Percentiles rank a stretch among this genome's conserved stretches.
Evolutionary conservation across 2,329 filamentous ascomycete species (phyloP).

Genomic region (Lasiodiplodia gonubiensis): DNA sequence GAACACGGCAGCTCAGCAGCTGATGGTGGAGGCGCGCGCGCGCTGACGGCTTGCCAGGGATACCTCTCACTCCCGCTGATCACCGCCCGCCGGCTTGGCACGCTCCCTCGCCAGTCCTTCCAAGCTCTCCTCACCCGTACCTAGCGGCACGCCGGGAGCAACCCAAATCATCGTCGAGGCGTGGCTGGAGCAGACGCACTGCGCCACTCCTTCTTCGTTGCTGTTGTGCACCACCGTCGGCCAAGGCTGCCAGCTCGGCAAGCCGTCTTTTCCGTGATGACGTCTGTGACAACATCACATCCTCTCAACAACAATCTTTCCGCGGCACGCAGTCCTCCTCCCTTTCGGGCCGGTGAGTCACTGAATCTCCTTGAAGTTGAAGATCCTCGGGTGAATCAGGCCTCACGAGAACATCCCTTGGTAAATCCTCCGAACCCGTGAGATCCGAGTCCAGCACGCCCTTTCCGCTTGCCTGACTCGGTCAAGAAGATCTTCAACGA

Average conservation of each 20-base stretch:
- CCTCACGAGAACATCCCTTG: slow-evolving; percentile 3
- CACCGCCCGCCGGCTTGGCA: slow-evolving; percentile 3
- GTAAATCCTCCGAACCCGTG: neutral
- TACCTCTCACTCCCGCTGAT: neutral
- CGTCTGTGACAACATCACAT: neutral
- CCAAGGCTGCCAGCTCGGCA: neutral
- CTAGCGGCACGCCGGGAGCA: neutral
- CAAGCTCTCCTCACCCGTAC: slow-evolving; percentile 2
- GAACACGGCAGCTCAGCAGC: neutral
- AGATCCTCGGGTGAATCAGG: slow-evolving; percentile 7
- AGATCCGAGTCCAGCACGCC: slow-evolving; percentile 3
- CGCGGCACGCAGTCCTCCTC: neutral
- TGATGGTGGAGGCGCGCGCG: neutral
- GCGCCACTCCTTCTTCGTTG: neutral
- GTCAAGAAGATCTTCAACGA: slow-evolving; percentile 12
- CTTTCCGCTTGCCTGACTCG: slow-evolving; percentile 20
- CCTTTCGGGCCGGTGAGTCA: slow-evolving; percentile 6
- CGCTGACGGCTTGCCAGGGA: slow-evolving; percentile 4
- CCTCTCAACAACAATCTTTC: neutral
- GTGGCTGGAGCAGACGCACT: neutral
- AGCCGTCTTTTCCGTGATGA: neutral
- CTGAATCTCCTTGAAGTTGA: neutral
- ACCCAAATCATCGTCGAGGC: neutral
- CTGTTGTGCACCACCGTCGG: neutral
- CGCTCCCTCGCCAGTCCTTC: neutral